phyloP scores from a whole-genome alignment of 495 filamentous ascomycete species.

The Alectoria sarmentosa region DNA sequence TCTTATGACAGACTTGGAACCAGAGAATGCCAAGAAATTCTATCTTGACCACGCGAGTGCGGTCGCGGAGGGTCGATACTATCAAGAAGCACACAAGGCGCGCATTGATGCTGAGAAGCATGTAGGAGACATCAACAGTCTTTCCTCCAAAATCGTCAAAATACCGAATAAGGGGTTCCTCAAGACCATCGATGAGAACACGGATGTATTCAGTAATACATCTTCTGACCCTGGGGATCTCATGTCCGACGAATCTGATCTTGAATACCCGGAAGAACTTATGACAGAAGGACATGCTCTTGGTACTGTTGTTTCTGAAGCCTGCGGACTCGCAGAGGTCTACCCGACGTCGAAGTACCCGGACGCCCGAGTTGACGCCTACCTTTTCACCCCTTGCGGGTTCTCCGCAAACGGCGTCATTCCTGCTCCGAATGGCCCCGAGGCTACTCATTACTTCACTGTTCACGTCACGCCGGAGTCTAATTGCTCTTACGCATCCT shows the following conservation, averaged over 20 bases:
- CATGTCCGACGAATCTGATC: slow-evolving; percentile 44
- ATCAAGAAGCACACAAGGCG: slow-evolving; percentile 52
- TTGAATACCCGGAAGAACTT: slow-evolving; percentile 59
- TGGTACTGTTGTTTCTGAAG: slow-evolving; percentile 86
- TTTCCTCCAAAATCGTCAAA: slow-evolving; percentile 14
- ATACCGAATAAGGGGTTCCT: slow-evolving; percentile 27
- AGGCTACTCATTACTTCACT: slow-evolving; percentile 88
- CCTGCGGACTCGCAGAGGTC: slow-evolving; percentile 80
- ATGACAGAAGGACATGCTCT: slow-evolving; percentile 92
- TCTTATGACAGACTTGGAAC: slow-evolving; percentile 95
- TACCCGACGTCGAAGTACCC: slow-evolving; percentile 85
- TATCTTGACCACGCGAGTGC: slow-evolving; percentile 89
- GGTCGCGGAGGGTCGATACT: slow-evolving; percentile 73
- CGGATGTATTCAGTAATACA: slow-evolving; percentile 76
- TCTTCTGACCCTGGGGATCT: slow-evolving; percentile 59
- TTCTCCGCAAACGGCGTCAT: slow-evolving; percentile 98
- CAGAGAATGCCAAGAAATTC: slow-evolving; percentile 90
- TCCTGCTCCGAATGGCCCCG: slow-evolving; percentile 60
- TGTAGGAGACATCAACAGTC: slow-evolving; percentile 44
- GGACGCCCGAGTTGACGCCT: slow-evolving; percentile 90
- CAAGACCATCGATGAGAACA: slow-evolving; percentile 46
- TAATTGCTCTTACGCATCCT: slow-evolving; percentile 96
- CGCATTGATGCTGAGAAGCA: slow-evolving; percentile 45
- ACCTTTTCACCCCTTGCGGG: slow-evolving; percentile 94
- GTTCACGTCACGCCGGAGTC: slow-evolving; percentile 98